Evolutionary conservation across 345 rosid species (phyloP), one percentile per base, ranked within the genome.

Genomic region (Ceriops zippeliana): DNA sequence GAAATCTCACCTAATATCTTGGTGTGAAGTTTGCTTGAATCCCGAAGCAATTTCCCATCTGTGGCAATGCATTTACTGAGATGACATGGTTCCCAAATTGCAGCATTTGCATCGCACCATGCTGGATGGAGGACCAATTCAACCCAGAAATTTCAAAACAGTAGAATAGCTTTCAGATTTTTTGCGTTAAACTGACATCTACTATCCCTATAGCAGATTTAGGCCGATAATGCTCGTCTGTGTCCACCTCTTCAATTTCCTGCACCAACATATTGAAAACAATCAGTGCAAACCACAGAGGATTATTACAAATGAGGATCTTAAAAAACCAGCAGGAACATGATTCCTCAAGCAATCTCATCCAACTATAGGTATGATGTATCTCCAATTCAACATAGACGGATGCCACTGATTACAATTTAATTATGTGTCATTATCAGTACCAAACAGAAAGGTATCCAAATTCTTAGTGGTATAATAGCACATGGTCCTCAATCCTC

Each of bases 241-340:
- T 71, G 58, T 76, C 79, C 69, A 76, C 69, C 69, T 76, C 80
- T 76, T 76, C 80, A 52, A 76, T 76, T 67, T 76, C 80, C 80
- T 76, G 80, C 19, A 19, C 6, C 16, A 51, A 28, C n/a, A 22
- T 16, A 34, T 62, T 21, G 20, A 32, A 11, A 37, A 52, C 31
- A 62, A 26, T 56, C 42, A 62, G 22, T 52, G 62, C 17, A 46
- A 21, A 60, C 32, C 37, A 61, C 21, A 49, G 9, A 53, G 11
- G 27, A 46, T 8, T 35, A 34, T 27, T 20, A 26, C 26, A 15
- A 35, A 10, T 46, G 66, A 42, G 24, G 16, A 21, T 31, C 57
- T 42, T 27, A 28, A 13, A 42, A 42, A 13, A 42, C 17, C 0
- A 42, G 49, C 1, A 62, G 6, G 17, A 24, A 17, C 11, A 21